phyloP scores from a whole-genome alignment of 345 rosid species.

The Passiflora organensis region DNA sequence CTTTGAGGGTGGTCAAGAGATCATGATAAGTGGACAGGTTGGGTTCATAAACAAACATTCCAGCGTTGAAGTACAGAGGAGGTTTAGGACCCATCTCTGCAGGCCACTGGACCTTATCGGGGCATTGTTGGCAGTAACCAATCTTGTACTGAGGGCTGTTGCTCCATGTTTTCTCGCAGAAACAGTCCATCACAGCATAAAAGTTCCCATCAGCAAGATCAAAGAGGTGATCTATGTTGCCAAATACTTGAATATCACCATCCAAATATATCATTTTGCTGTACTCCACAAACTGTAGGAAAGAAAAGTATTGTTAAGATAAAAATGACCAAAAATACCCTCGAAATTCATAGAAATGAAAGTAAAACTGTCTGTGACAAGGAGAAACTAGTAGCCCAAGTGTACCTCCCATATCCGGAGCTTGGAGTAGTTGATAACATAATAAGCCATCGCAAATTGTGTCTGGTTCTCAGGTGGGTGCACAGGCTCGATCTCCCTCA shows the following conservation, averaged over 20 bases:
- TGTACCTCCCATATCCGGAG: constrained; percentile 87
- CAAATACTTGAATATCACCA: constrained; percentile 12
- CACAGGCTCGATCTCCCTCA: constrained; percentile 62
- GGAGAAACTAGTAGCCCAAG: no score
- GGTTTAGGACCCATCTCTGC: constrained; percentile 51
- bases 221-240: constrained; percentile 12
- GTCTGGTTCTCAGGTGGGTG: no score
- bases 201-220: constrained; percentile 9
- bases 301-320: no score
- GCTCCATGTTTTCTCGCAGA: constrained; percentile 13
- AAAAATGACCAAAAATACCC: no score
- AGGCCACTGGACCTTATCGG: constrained; percentile 1
- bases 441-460: constrained; percentile 80
- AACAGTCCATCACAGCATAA: constrained; percentile 14
- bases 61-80: constrained; percentile 69
- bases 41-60: constrained; percentile 73
- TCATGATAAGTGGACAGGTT: constrained; percentile 39
- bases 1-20: constrained; percentile 38
- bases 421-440: constrained; percentile 79
- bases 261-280: constrained; percentile 16
- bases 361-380: no score
- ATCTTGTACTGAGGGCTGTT: constrained; percentile 2
- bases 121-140: constrained; percentile 13
- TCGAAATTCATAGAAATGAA: no score
- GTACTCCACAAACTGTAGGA: no score